Base-by-base conservation (phyloP, 2,329 filamentous ascomycete species). In the Parasarocladium wereldwijsianum region DNA sequence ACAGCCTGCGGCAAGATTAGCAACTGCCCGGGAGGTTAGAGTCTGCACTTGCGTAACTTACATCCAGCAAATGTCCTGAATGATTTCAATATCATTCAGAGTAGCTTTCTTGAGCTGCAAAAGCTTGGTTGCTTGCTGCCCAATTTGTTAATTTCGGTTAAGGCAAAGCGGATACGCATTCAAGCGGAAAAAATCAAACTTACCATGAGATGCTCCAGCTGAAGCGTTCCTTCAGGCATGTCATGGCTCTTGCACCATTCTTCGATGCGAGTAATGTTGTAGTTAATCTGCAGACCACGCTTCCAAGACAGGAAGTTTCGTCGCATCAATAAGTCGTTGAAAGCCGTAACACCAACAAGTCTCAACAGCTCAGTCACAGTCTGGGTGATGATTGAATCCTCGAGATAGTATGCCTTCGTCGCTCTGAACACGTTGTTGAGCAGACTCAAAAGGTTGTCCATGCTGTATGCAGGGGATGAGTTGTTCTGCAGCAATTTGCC, bases 31-130 rank as follows among this genome's bases (percentile, higher is more conserved):
- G 7, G 3, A 11, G 9, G 4, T 15, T 43, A 7, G 18, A 15
- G 14, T 17, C 7, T 6, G 16, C 11, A 9, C 14, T 9, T 10
- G 17, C 11, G 7, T 6, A 7, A 70, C 82, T 74, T 61, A 92
- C 87, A 96, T 96, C 87, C 87, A 96, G 70, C 90, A 98, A 45
- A 98, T 98, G 52, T 98, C 90, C 62, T 98, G 90, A 47, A 98
- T 98, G 46, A 98, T 98, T 59, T 98, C 90, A 46, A 98, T 98
- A 48, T 98, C 90, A 52, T 96, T 98, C 50, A 98, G 61, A 1
- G 90, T 98, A 7, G 90, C 90, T 63, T 98, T 98, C 76, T 98
- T 98, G 39, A 98, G 66, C 55, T 98, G 90, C 40, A 98, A 67
- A 39, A 98, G 76, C 62, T 98, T 98, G 13, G 90, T 98, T 31